Evolutionary conservation across 2,329 filamentous ascomycete genomes (phyloP), one percentile per base, ranked within the genome.

Genomic region (Calonectria hawksworthii): DNA sequence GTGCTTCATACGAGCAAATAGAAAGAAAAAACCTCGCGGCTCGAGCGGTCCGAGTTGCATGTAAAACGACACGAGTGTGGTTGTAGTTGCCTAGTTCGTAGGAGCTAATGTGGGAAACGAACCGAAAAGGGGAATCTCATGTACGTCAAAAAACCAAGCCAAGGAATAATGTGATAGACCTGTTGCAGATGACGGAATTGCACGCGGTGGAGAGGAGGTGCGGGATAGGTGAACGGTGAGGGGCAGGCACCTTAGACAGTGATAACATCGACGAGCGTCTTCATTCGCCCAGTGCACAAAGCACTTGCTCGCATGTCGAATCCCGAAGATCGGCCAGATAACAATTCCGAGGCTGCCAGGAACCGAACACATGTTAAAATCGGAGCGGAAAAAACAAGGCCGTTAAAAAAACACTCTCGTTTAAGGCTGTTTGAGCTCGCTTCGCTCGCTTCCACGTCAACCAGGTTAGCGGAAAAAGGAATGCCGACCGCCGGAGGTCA

Each of bases 151-250:
- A 36, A 21, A 36, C 34, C 13, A 41, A 54, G 10, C 23, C 44
- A 52, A 18, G 41, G 14, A 32, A 54, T 13, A 72, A 51, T 26
- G 30, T n/a, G 23, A 51, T 34, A 30, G 51, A 32, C 36, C 34
- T 64, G 54, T 38, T 68, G 44, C 11, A 9, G 13, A 67, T 41
- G 32, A 54, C n/a, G 59, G 59, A 65, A 73, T 73, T 68, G 38
- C 36, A 65, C 38, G 56, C n/a, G 50, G 66, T 66, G 38, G 36
- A 73, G 59, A 67, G 70, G 18, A 47, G 47, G 18, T 26, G 3
- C 30, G 28, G 56, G 65, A 69, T 65, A 65, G 36, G 51, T 38
- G 38, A 41, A 23, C 23, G 44, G 69, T 74, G 69, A 76, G 75
- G 34, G 56, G n/a, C 13, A 41, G 34, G 13, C 13, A 61, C 41